These are phyloP conservation scores for Chrysanthemum makinoi DNA, from an alignment of 129 eudicot genomes.

Conservation along the genomic window DNA sequence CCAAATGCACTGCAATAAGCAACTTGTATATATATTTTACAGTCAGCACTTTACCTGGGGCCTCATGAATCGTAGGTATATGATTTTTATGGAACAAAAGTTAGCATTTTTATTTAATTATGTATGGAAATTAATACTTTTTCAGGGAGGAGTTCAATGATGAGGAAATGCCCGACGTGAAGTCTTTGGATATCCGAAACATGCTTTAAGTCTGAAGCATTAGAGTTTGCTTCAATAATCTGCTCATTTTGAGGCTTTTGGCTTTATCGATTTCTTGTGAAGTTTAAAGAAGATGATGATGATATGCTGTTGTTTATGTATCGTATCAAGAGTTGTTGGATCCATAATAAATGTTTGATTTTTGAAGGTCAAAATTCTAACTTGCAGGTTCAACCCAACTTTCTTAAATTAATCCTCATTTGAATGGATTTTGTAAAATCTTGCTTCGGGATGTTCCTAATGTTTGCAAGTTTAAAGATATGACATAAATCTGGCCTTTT, in stretches of 20 bases:
- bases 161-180: slow-evolving; percentile 59
- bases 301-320: slow-evolving; percentile 21
- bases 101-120: not conserved
- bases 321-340: slow-evolving; percentile 25
- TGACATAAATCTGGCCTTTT: not conserved
- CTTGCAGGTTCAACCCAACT: slow-evolving; percentile 21
- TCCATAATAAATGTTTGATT: slow-evolving; percentile 36
- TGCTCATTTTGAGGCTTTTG: slow-evolving; percentile 26
- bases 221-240: slow-evolving; percentile 25
- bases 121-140: not conserved
- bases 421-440: slow-evolving; percentile 6
- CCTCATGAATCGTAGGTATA: not conserved
- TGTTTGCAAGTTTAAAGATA: not conserved
- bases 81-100: not conserved
- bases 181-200: slow-evolving; percentile 57
- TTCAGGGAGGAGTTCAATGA: slow-evolving; percentile 67
- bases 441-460: not conserved
- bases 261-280: slow-evolving; percentile 16
- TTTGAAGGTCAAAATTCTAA: slow-evolving; percentile 20
- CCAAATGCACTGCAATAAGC: too few relatives aligned
- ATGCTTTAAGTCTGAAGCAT: slow-evolving; percentile 35
- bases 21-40: too few relatives aligned
- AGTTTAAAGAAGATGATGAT: slow-evolving; percentile 23
- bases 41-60: not conserved
- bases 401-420: slow-evolving; percentile 1